Base-by-base conservation (phyloP, 1,284 basidiomycete genomes). In the Trametes versicolor region DNA sequence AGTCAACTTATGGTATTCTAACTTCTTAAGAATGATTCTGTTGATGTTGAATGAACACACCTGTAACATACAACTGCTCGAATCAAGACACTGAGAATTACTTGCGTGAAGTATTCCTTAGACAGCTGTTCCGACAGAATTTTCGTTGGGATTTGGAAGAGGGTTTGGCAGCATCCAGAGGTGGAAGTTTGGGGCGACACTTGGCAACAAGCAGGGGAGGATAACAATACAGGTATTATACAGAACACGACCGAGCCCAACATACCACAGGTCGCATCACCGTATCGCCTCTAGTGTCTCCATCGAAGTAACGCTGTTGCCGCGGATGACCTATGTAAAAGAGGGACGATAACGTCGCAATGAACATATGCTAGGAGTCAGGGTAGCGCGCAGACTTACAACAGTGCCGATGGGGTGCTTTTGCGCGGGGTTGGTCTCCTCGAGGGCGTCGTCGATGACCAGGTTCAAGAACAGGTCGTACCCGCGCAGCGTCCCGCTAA, bases 381-480 rank as follows among this genome's bases (percentile, higher is more conserved):
- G 50, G 19, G 25, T 32, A 50, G 23, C 50, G 37, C 4, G 32
- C 19, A 64, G 39, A 86, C 95, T 76, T 78, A 98, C 96, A 60
- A 97, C 91, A 68, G 94, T 95, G 36, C 96, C 96, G 71, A 96
- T 92, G 21, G 91, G 90, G 73, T 91, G 91, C 78, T 95, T 96
- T 82, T 96, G 91, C n/a, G 91, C 95, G 39, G 90, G 91, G 12
- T 89, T 91, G 0, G 92, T 89, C 82, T 99, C 97, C 81, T 99
- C 98, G 73, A 92, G 80, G 17, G 95, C 94, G 74, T 99, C 95
- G 77, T 99, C 97, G 76, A 99, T 89, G 66, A 99, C 97, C 48
- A 99, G 87, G 79, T 99, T 99, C 77, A 99, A 83, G 84, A 99
- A 99, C 73, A 99, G 92, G 84, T 99, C 98, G 80, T 97, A 99